Evolutionary conservation across 2,329 filamentous ascomycete genomes (phyloP).

Genomic region (Graphium sp.): DNA sequence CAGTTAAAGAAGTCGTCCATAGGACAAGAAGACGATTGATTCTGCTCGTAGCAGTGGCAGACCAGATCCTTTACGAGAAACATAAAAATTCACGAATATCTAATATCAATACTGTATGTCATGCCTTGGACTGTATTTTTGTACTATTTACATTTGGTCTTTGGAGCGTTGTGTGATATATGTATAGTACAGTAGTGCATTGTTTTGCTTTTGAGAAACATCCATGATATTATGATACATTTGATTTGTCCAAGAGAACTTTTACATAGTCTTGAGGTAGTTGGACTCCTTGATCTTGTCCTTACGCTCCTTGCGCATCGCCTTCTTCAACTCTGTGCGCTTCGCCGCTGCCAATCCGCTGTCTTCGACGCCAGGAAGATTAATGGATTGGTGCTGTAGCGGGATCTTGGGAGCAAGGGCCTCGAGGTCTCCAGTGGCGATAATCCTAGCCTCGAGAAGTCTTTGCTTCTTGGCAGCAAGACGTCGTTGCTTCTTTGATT

Average conservation of each 20-base stretch:
- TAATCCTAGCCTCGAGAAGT: slow-evolving; percentile 36
- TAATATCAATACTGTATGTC: neutral
- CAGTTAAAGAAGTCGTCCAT: slow-evolving; percentile 26
- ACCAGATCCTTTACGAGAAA: no score
- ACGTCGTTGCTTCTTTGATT: slow-evolving; percentile 69
- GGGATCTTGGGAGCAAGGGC: slow-evolving; percentile 53
- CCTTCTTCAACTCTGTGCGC: slow-evolving; percentile 47
- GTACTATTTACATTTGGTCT: neutral
- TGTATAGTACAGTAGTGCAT: neutral
- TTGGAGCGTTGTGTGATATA: neutral
- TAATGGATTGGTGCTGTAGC: slow-evolving; percentile 60
- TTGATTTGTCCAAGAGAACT: slow-evolving; percentile 4
- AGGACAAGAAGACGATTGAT: slow-evolving; percentile 12
- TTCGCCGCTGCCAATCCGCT: slow-evolving; percentile 25
- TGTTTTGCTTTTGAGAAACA: no score
- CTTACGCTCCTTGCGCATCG: slow-evolving; percentile 59
- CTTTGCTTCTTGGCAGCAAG: slow-evolving; percentile 50
- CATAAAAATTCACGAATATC: slow-evolving; percentile 4
- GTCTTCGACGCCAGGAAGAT: slow-evolving; percentile 40
- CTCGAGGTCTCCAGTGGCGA: slow-evolving; percentile 49
- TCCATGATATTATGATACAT: slow-evolving; percentile 3
- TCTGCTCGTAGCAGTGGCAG: no score
- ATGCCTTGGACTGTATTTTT: neutral
- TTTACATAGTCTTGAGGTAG: slow-evolving; percentile 67
- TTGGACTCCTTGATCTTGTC: slow-evolving; percentile 70